A percentile compares a stretch with the other conserved stretches of the same genome.
Evolutionary conservation across 495 filamentous ascomycete genomes (phyloP).

Genomic region (Penicillium salamii): DNA sequence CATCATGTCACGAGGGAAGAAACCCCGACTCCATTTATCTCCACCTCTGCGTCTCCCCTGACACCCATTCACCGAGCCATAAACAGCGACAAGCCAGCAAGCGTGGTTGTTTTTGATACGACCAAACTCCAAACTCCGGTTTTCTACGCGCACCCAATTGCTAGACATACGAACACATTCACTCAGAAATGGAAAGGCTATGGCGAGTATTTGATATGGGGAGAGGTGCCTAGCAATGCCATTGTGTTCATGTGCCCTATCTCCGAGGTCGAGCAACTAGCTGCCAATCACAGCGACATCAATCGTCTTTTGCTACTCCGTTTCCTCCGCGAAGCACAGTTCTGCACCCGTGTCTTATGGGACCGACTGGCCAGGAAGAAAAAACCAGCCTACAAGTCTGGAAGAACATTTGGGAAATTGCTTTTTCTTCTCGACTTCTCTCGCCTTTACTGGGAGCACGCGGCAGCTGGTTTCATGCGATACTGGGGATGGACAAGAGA

Average conservation of each 20-base stretch:
- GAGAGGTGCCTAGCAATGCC: slow-evolving; percentile 13
- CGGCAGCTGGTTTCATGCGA: not conserved
- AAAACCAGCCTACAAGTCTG: not conserved
- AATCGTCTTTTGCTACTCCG: slow-evolving; percentile 22
- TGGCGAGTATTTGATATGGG: slow-evolving; percentile 37
- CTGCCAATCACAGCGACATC: slow-evolving; percentile 16
- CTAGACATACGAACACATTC: slow-evolving; percentile 16
- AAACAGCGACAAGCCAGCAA: slow-evolving; percentile 18
- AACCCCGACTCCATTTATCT: slow-evolving; percentile 32
- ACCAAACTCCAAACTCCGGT: slow-evolving; percentile 19
- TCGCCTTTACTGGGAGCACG: not conserved
- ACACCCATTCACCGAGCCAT: slow-evolving; percentile 34
- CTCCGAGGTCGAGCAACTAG: slow-evolving; percentile 16
- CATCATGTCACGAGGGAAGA: slow-evolving; percentile 23
- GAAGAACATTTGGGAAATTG: not conserved
- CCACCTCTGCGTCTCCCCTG: slow-evolving; percentile 21
- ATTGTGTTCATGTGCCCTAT: slow-evolving; percentile 28
- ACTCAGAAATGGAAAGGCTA: slow-evolving; percentile 24
- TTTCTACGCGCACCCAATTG: slow-evolving; percentile 25
- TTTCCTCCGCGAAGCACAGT: not conserved
- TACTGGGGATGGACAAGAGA: not conserved
- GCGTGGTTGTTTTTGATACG: slow-evolving; percentile 28
- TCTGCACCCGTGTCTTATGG: not conserved
- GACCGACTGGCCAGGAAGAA: not conserved
- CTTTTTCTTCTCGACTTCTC: not conserved